Percentiles rank a stretch among this genome's conserved stretches.
Evolutionary conservation across 225 moss, liverwort and hornwort genomes (phyloP).

Genomic region (Physcomitrellopsis africana): DNA sequence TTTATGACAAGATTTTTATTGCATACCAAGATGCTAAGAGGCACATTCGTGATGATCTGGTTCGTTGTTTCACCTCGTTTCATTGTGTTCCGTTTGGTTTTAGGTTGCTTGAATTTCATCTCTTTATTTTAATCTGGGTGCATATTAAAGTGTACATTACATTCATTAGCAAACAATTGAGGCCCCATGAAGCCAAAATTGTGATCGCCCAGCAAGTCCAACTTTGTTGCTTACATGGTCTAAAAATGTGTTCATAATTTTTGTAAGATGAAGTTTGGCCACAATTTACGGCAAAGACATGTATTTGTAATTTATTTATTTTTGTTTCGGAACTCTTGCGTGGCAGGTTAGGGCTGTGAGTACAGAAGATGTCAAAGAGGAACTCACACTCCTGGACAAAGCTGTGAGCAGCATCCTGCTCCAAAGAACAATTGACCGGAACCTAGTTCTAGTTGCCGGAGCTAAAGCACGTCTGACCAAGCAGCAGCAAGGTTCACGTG

Average conservation of each 20-base stretch:
- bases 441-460: constrained; percentile 72
- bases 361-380: constrained; percentile 91
- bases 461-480: constrained; percentile 76
- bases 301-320: neutral
- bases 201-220: neutral
- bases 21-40: constrained; percentile 95
- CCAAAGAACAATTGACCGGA: constrained; percentile 85
- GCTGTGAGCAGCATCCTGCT: constrained; percentile 89
- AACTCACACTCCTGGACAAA: constrained; percentile 81
- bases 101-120: constrained; percentile 4
- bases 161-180: neutral
- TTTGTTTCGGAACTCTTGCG: neutral
- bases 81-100: neutral
- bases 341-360: constrained; percentile 80
- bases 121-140: neutral
- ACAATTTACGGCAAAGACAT: too few species aligned
- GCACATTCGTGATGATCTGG: constrained; percentile 94
- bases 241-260: neutral
- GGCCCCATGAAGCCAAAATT: neutral
- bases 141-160: neutral
- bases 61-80: constrained; percentile 41
- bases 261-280: too few species aligned
- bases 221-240: neutral
- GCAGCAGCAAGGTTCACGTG: constrained; percentile 80
- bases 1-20: constrained; percentile 92